A percentile compares a stretch with the other conserved stretches of the same genome.
These are phyloP conservation scores for Golubevia sp. DNA, from an alignment of 1,284 basidiomycete species.

Conservation along the genomic window DNA sequence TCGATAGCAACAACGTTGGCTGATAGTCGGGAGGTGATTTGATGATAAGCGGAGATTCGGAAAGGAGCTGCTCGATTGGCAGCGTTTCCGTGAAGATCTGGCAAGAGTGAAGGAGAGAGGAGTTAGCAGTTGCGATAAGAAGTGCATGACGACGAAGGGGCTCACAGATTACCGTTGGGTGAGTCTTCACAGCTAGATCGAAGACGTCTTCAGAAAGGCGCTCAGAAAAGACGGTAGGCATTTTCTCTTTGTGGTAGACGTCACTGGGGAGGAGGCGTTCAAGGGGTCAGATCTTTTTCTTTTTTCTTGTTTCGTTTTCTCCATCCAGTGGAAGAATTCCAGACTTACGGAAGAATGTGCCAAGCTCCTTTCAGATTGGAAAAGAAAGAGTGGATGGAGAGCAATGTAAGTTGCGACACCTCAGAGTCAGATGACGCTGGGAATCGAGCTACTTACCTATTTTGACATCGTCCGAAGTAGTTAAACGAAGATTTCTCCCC, in stretches of 20 bases:
- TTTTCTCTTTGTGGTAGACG: background rate
- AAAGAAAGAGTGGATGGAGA: background rate
- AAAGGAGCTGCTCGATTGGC: conserved; percentile 51
- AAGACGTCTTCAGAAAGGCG: conserved; percentile 13
- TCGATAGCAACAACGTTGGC: conserved; percentile 57
- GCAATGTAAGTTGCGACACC: no score
- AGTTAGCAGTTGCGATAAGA: background rate
- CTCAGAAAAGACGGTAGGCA: background rate
- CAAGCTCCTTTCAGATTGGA: conserved; percentile 12
- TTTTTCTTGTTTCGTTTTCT: conserved; percentile 1
- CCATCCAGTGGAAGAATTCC: conserved; percentile 4
- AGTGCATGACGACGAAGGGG: background rate
- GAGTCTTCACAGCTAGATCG: conserved; percentile 18
- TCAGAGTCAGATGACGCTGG: no score
- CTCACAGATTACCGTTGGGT: conserved; percentile 17
- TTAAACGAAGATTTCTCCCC: conserved; percentile 28
- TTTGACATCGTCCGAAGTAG: conserved; percentile 23
- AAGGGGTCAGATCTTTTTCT: background rate
- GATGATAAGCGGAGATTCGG: conserved; percentile 32
- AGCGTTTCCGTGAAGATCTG: conserved; percentile 53
- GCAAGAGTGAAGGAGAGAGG: background rate
- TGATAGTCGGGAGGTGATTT: conserved; percentile 23
- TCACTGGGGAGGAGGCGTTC: conserved; percentile 8
- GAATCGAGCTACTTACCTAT: conserved; percentile 26
- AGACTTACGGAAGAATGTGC: conserved; percentile 34